Conservation (phyloP, 768 basidiomycete species). For the Leccinum boreale region DNA sequence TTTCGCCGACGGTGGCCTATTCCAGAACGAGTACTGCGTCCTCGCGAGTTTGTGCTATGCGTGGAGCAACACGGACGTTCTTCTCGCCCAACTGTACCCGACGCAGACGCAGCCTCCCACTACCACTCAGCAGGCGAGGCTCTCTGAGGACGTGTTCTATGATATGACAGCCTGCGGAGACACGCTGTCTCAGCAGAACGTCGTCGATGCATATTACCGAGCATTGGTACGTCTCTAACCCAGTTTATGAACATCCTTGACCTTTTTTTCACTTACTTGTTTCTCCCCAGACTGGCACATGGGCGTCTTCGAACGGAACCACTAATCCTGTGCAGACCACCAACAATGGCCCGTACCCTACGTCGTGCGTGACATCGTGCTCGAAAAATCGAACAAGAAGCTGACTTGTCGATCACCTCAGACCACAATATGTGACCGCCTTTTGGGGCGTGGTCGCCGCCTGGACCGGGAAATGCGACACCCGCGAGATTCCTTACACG, state of each 20-base stretch:
- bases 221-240: slow-evolving; percentile 11
- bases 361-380: slow-evolving; percentile 8
- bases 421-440: slow-evolving; percentile 17
- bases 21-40: slow-evolving; percentile 24
- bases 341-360: slow-evolving; percentile 21
- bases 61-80: slow-evolving; percentile 19
- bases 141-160: slow-evolving; percentile 19
- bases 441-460: slow-evolving; percentile 23
- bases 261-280: background rate
- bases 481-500: slow-evolving; percentile 18
- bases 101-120: slow-evolving; percentile 2
- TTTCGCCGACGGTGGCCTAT: slow-evolving; percentile 20
- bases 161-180: slow-evolving; percentile 17
- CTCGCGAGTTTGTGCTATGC: slow-evolving; percentile 26
- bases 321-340: slow-evolving; percentile 1
- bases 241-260: background rate
- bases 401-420: background rate
- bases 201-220: slow-evolving; percentile 20
- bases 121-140: slow-evolving; percentile 8
- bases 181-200: slow-evolving; percentile 20
- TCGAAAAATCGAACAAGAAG: background rate
- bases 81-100: slow-evolving; percentile 14
- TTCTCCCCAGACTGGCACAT: slow-evolving; percentile 14
- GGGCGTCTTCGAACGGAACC: slow-evolving; percentile 3
- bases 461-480: slow-evolving; percentile 24